These are phyloP conservation scores for Trametes villosa DNA, from an alignment of 768 basidiomycete genomes.

Conservation along the genomic window DNA sequence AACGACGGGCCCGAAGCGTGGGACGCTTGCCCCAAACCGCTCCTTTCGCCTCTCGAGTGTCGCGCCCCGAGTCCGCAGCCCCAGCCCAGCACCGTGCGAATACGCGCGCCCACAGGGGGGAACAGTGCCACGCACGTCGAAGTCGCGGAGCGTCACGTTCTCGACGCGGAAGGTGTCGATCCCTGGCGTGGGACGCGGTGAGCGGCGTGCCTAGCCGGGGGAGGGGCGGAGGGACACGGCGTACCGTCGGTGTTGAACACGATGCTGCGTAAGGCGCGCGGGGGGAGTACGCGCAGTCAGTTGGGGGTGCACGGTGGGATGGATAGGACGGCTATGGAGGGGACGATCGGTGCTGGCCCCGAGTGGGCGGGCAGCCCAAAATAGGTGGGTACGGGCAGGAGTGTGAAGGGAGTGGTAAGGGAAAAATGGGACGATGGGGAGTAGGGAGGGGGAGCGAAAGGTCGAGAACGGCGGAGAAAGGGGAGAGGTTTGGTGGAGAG, in stretches of 20 bases:
- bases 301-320: background rate
- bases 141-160: constrained; percentile 52
- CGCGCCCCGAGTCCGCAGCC: too few species aligned
- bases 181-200: constrained; percentile 36
- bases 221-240: background rate
- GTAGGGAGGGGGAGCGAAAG: background rate
- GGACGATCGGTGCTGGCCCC: too few species aligned
- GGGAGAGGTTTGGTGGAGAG: background rate
- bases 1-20: too few species aligned
- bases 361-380: too few species aligned
- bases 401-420: too few species aligned
- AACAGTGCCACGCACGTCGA: constrained; percentile 44
- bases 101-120: background rate
- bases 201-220: background rate
- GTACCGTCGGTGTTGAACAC: constrained; percentile 66
- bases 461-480: background rate
- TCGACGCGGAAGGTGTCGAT: constrained; percentile 61
- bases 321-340: background rate
- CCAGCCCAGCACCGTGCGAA: too few species aligned
- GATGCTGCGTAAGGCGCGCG: constrained; percentile 38
- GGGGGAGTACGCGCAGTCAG: too few species aligned
- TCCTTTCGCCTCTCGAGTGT: too few species aligned
- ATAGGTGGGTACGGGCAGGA: too few species aligned
- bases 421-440: too few species aligned
- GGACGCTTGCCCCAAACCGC: too few species aligned